Evolutionary conservation across 208 protist genomes (phyloP).

Genomic region (Trypanosoma boissoni): DNA sequence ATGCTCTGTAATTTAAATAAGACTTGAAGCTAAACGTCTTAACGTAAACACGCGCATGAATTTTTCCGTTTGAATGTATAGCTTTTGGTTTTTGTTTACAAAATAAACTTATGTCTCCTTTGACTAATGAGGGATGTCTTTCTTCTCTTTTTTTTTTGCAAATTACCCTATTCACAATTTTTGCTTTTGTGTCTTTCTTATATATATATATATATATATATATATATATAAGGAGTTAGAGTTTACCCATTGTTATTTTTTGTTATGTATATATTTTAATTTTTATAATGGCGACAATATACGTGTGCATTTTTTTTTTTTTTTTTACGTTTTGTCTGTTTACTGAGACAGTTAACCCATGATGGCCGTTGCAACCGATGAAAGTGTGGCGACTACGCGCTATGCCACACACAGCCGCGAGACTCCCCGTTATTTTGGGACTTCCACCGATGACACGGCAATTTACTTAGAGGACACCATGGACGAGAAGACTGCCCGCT

Average conservation of each 20-base stretch:
- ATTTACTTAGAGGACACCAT: constrained; percentile 85
- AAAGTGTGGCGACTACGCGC: constrained; percentile 11
- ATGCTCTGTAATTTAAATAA: no score
- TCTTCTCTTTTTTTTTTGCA: constrained; percentile 5
- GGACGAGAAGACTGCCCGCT: constrained; percentile 59
- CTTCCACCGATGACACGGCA: constrained; percentile 73
- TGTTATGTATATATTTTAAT: not conserved
- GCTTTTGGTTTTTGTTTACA: no score
- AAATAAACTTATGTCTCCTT: constrained; percentile 8
- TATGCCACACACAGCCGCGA: constrained; percentile 14
- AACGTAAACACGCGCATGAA: no score
- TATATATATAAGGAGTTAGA: no score
- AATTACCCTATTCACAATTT: not conserved
- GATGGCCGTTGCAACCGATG: not conserved
- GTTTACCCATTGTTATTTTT: no score
- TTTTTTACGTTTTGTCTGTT: not conserved
- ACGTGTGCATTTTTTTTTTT: constrained; percentile 1
- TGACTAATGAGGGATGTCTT: constrained; percentile 15
- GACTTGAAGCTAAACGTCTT: no score
- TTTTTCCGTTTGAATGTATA: no score
- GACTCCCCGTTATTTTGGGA: constrained; percentile 49
- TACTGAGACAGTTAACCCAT: no score
- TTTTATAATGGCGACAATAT: not conserved
- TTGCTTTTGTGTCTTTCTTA: constrained; percentile 10
- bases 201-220: constrained; percentile 8